phyloP scores from a whole-genome alignment of 345 rosid species.

The Citropsis articulata region DNA sequence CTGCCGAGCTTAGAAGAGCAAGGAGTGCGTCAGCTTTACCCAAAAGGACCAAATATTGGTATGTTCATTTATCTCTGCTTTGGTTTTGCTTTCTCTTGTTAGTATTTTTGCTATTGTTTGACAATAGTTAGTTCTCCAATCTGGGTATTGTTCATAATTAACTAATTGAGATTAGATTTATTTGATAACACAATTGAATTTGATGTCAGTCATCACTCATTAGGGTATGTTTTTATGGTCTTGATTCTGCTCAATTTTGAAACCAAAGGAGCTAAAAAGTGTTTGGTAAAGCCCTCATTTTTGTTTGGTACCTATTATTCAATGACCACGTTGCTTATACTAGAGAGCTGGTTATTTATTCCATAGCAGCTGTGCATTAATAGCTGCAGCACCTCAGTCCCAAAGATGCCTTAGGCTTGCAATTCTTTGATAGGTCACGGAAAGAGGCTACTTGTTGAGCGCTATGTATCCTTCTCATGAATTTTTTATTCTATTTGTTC shows the following conservation, averaged over 20 bases:
- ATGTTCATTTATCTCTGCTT: conserved; percentile 22
- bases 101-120: background rate
- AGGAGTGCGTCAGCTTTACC: conserved; percentile 77
- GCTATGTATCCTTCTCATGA: background rate
- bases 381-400: too few relatives aligned
- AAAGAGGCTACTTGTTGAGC: background rate
- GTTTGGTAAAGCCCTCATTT: too few relatives aligned
- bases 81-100: background rate
- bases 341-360: too few relatives aligned
- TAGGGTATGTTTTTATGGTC: background rate
- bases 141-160: background rate
- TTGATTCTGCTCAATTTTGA: too few relatives aligned
- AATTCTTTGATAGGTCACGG: background rate
- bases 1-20: conserved; percentile 93
- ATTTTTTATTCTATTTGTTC: background rate
- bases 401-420: background rate
- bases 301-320: too few relatives aligned
- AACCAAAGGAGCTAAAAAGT: too few relatives aligned
- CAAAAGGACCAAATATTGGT: conserved; percentile 72
- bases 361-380: too few relatives aligned
- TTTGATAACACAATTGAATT: background rate
- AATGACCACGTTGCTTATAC: too few relatives aligned
- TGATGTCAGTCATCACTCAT: background rate
- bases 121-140: background rate
- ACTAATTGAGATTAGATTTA: background rate